A percentile compares a stretch with the other conserved stretches of the same genome.
phyloP scores from a whole-genome alignment of 2,329 filamentous ascomycete genomes.

The Epichloe uncinata region DNA sequence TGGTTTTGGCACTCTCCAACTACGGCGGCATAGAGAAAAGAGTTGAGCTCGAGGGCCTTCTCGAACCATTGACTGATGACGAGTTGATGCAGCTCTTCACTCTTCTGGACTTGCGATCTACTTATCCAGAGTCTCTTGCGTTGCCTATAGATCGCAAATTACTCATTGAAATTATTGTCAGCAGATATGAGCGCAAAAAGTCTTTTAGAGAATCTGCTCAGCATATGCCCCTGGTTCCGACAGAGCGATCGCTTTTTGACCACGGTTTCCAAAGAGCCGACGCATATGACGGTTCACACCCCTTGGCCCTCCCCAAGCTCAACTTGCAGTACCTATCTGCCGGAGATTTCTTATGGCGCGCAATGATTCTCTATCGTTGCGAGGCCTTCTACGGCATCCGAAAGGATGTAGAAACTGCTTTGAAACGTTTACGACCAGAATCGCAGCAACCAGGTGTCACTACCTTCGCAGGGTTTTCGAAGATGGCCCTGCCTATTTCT shows the following conservation, averaged over 20 bases:
- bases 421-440: slow-evolving; percentile 68
- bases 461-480: slow-evolving; percentile 71
- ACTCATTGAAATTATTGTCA: slow-evolving; percentile 58
- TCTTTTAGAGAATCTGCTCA: slow-evolving; percentile 72
- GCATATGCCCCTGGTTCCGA: slow-evolving; percentile 66
- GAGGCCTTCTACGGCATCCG: slow-evolving; percentile 91
- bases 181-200: slow-evolving; percentile 60
- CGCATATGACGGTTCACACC: slow-evolving; percentile 72
- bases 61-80: slow-evolving; percentile 58
- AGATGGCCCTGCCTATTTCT: slow-evolving; percentile 78
- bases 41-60: slow-evolving; percentile 63
- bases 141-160: slow-evolving; percentile 51
- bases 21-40: slow-evolving; percentile 77
- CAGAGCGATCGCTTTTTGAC: slow-evolving; percentile 71
- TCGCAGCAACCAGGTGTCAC: slow-evolving; percentile 49
- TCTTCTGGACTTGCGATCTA: slow-evolving; percentile 63
- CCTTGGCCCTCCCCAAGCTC: slow-evolving; percentile 82
- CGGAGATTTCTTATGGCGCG: slow-evolving; percentile 94
- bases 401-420: slow-evolving; percentile 72
- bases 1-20: slow-evolving; percentile 84
- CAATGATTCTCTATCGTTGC: slow-evolving; percentile 74
- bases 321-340: slow-evolving; percentile 93
- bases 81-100: slow-evolving; percentile 59
- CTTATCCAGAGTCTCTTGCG: slow-evolving; percentile 61
- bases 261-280: slow-evolving; percentile 67